These are phyloP conservation scores for Acanthamoeba pearcei DNA, from an alignment of 208 protist species.

Conservation along the genomic window DNA sequence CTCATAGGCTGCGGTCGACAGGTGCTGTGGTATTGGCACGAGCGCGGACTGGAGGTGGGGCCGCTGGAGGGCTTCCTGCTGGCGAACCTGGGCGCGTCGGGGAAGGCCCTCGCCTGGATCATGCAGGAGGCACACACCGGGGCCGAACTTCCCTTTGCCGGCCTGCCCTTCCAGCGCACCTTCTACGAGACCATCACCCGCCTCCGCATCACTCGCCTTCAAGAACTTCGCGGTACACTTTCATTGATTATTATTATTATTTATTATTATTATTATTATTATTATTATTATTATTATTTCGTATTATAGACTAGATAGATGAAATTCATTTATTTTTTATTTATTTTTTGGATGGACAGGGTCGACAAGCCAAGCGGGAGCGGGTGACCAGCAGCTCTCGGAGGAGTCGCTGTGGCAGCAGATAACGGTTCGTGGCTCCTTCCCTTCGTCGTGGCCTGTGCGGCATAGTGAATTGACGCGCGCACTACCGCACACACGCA, in stretches of 20 bases:
- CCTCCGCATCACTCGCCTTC: neutral
- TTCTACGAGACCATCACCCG: neutral
- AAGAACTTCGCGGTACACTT: neutral
- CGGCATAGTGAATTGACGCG: neutral
- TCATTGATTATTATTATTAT: too few species aligned
- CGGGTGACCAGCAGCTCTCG: neutral
- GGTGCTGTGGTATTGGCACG: slow-evolving; percentile 66
- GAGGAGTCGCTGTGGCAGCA: slow-evolving; percentile 46
- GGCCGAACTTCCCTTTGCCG: neutral
- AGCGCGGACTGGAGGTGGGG: neutral
- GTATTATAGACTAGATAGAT: too few species aligned
- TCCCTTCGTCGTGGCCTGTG: neutral
- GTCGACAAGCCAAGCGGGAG: too few species aligned
- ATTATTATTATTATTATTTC: too few species aligned
- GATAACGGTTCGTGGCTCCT: neutral
- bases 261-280: too few species aligned
- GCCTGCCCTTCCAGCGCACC: neutral
- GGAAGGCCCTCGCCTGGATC: neutral
- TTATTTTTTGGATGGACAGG: neutral
- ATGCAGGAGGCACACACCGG: neutral
- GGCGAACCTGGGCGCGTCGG: neutral
- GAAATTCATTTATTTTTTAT: too few species aligned
- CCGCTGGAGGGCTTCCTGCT: slow-evolving; percentile 38
- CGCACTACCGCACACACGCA: neutral
- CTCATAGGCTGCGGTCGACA: neutral